Conservation (phyloP, 2,329 filamentous ascomycete species). For the Arthrobotrys conoides region DNA sequence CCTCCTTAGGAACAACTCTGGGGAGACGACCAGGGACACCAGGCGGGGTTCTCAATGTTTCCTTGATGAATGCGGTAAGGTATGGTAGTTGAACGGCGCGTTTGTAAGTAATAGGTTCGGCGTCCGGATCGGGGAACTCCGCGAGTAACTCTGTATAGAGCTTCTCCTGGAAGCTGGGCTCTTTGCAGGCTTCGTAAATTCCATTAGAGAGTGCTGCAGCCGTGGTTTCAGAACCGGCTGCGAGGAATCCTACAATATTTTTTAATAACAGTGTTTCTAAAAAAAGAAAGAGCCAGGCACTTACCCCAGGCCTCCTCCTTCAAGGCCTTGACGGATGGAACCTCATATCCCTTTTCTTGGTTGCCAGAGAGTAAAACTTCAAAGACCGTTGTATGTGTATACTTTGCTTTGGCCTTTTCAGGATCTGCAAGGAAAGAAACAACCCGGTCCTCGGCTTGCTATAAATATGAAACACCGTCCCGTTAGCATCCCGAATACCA, state of each 20-base stretch:
- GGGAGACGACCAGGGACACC: constrained; percentile 65
- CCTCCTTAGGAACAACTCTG: constrained; percentile 64
- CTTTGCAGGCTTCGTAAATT: constrained; percentile 67
- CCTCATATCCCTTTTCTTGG: constrained; percentile 56
- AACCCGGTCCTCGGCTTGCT: constrained; percentile 52
- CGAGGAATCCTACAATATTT: constrained; percentile 68
- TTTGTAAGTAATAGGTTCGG: constrained; percentile 65
- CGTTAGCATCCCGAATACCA: constrained; percentile 14
- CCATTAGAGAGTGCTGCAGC: constrained; percentile 68
- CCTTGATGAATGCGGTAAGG: constrained; percentile 67
- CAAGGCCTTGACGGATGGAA: constrained; percentile 53
- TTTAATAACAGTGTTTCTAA: not conserved
- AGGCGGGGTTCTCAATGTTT: constrained; percentile 66
- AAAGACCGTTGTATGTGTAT: constrained; percentile 66
- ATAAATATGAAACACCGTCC: not conserved
- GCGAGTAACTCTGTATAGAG: constrained; percentile 67
- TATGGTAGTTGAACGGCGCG: constrained; percentile 67
- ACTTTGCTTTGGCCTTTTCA: constrained; percentile 62
- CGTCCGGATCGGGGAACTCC: constrained; percentile 66
- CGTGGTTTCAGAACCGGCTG: constrained; percentile 69
- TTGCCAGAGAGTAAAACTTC: constrained; percentile 65
- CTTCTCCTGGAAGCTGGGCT: constrained; percentile 65
- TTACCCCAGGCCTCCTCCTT: constrained; percentile 63
- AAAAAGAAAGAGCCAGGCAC: constrained; percentile 61
- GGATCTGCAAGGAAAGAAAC: constrained; percentile 58